Evolutionary conservation across 148 eudicot species (phyloP), one percentile per base, ranked within the genome.

Genomic region (Diospyros lotus): DNA sequence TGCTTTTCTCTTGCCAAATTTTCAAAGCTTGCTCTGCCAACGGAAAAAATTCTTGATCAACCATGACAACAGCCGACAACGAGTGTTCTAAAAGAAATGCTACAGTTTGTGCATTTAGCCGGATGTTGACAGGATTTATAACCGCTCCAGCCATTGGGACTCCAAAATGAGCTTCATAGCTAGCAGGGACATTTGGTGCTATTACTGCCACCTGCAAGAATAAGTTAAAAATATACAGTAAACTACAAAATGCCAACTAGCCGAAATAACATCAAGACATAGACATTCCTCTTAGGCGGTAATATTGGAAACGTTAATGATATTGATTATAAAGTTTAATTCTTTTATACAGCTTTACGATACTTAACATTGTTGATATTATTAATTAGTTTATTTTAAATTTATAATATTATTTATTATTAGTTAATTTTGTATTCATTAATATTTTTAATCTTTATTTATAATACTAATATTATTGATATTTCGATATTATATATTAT

Each of bases 71-170:
- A 38, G 75, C 84, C 52, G 97, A 82, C 15, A 79, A 76, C 6
- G 98, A 94, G 69, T 94, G 98, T 6, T 86, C 87, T 3, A 94
- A 78, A 74, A 94, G 92, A 82, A 94, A 94, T 71, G 96, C 86
- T 59, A 86, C 77, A 15, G 96, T 87, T 41, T 84, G 66, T 73
- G 96, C 93, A 77, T 92, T 94, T 38, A 92, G 89, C 54, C 97
- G 97, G 72, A 90, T 80, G 58, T 94, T 94, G 78, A 94, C 90
- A 3, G 96, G 85, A 71, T 92, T 92, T 74, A 94, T 55, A 54
- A 92, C 98, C 11, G 98, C 97, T 42, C 98, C 98, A 2, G 90
- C 81, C 98, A 94, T 94, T 53, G 98, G 98, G 75, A 94, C 87
- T 63, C 93, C 97, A 77, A 90, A 94, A 92, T 94, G 98, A 76